phyloP scores from a whole-genome alignment of 768 basidiomycete species.

The Calocera viscosa region DNA sequence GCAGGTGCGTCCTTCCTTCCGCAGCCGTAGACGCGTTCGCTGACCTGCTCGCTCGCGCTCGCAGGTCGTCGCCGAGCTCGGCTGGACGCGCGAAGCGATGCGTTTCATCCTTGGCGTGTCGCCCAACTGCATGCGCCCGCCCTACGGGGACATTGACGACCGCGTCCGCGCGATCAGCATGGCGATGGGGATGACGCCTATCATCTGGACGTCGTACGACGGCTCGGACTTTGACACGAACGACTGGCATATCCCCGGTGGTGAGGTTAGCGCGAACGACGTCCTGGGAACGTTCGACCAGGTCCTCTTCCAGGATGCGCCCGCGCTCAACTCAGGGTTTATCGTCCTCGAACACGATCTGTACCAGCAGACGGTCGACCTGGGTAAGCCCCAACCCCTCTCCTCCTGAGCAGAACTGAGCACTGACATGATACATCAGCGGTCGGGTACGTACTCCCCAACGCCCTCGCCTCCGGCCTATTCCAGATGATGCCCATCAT shows the following conservation, averaged over 20 bases:
- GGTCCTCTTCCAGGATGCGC: conserved; percentile 49
- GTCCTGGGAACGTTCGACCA: conserved; percentile 42
- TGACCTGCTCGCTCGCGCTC: conserved; percentile 24
- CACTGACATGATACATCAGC: conserved; percentile 31
- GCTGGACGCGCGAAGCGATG: conserved; percentile 77
- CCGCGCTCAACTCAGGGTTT: conserved; percentile 56
- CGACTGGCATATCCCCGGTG: conserved; percentile 72
- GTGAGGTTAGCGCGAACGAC: conserved; percentile 36
- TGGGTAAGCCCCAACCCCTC: conserved; percentile 22
- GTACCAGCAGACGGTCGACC: conserved; percentile 71
- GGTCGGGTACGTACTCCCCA: conserved; percentile 73
- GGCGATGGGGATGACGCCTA: conserved; percentile 71
- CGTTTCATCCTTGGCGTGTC: conserved; percentile 56
- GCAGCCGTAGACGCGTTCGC: too few species aligned
- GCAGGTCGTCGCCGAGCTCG: conserved; percentile 73
- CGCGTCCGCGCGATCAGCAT: conserved; percentile 72
- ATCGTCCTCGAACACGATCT: conserved; percentile 81
- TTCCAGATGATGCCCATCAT: conserved; percentile 65
- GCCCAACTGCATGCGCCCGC: conserved; percentile 68
- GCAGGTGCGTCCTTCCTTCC: conserved; percentile 16
- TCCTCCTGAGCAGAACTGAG: not conserved
- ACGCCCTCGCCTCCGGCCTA: conserved; percentile 49
- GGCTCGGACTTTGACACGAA: conserved; percentile 53
- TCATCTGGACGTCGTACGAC: conserved; percentile 61
- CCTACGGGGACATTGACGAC: conserved; percentile 72